phyloP scores from a whole-genome alignment of 495 filamentous ascomycete species.

The Neurospora sublineolata region DNA sequence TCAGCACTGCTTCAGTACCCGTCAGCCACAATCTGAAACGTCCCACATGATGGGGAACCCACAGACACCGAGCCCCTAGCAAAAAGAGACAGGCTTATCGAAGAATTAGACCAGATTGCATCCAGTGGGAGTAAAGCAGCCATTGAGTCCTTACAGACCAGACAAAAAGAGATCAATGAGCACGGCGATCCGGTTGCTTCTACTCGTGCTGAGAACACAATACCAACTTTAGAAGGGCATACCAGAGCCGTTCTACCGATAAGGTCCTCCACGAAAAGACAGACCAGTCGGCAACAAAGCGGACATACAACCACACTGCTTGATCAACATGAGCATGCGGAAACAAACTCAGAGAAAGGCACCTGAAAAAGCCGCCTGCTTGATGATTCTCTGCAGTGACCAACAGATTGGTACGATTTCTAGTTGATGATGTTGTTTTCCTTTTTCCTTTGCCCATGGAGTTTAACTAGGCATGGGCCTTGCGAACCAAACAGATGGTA shows the following conservation, averaged over 20 bases:
- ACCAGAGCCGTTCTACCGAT: not conserved
- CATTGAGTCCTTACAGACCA: not conserved
- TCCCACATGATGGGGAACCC: constrained; percentile 11
- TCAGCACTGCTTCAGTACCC: not conserved
- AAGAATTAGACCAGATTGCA: constrained; percentile 15
- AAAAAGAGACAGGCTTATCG: constrained; percentile 20
- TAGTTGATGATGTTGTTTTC: not conserved
- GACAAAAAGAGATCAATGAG: not conserved
- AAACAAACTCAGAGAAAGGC: not conserved
- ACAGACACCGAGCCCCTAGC: constrained; percentile 9
- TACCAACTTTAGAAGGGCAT: not conserved
- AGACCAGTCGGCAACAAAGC: not conserved
- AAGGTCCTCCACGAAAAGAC: not conserved
- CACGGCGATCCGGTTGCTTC: not conserved
- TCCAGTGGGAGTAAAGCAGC: not conserved
- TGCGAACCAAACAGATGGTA: not conserved
- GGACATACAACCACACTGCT: not conserved
- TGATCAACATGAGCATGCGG: not conserved
- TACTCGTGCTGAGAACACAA: not conserved
- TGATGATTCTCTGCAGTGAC: not conserved
- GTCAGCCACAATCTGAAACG: constrained; percentile 12
- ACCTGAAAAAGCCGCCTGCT: not conserved
- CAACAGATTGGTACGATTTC: not conserved
- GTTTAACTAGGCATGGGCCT: not conserved
- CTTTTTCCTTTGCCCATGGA: not conserved